Base-by-base conservation (phyloP, 2,329 filamentous ascomycete genomes). In the Neonectria faginata region DNA sequence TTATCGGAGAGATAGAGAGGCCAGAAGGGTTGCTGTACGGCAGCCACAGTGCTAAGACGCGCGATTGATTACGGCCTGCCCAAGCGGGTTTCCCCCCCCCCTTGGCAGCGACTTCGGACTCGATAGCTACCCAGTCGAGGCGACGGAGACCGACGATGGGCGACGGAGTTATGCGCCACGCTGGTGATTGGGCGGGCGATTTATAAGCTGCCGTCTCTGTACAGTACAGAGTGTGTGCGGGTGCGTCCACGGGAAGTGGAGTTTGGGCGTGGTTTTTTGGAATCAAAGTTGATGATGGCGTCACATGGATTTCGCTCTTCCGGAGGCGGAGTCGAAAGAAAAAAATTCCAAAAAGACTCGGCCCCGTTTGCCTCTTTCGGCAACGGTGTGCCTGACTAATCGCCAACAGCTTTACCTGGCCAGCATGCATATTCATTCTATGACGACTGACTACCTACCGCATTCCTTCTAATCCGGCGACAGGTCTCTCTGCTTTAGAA, bases 161-260 rank as follows among this genome's bases (percentile, higher is more conserved):
- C 31, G 25, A 25, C 45, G 56, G 48, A 50, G 45, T 39, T 53
- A 16, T 44, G 41, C 57, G 57, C 48, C 18, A 29, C 16, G 45
- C 53, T 29, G 50, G 60, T 64, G 60, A 64, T 60, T 64, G 66
- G 51, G 22, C 55, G 22, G 33, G 36, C 59, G 63, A 70, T 69
- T 70, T 70, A 62, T 70, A 68, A 70, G 67, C 68, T 61, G 57
- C 41, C 18, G 44, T 20, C 47, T 31, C 50, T n/a, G 12, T 39
- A 16, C 36, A 16, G 12, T 16, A n/a, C n/a, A n/a, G n/a, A n/a
- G 36, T 16, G 14, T 16, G 36, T 14, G 22, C 18, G 44, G 51
- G 10, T 20, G 36, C 47, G 59, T 25, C 22, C 22, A 25, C 22
- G 22, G 22, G 33, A 44, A 47, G 44, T 42, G 52, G 50, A 31